phyloP scores from a whole-genome alignment of 2,329 filamentous ascomycete genomes.

The Aspergillus tanneri region DNA sequence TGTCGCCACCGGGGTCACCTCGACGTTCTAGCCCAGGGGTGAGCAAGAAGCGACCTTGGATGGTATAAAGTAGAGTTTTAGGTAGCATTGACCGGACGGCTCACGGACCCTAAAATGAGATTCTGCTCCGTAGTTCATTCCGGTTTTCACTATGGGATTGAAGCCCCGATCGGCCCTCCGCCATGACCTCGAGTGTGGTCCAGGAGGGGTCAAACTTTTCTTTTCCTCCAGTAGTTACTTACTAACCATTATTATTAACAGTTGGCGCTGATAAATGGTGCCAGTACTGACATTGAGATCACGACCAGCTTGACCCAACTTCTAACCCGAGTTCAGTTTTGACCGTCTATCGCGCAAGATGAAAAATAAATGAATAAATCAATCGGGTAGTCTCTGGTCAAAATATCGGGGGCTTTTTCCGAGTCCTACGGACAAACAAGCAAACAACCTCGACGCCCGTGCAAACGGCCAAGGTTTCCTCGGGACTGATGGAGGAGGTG shows the following conservation, averaged over 20 bases:
- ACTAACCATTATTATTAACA: no score
- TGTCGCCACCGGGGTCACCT: constrained; percentile 3
- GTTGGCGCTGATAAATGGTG: no score
- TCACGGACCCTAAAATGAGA: background rate
- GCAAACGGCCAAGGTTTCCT: no score
- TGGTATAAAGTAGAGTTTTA: background rate
- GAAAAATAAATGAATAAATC: no score
- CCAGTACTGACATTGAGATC: no score
- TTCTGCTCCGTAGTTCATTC: background rate
- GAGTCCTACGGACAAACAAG: background rate
- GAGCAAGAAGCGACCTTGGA: background rate
- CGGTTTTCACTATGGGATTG: background rate
- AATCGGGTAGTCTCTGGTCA: no score
- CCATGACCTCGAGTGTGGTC: background rate
- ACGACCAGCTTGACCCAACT: background rate
- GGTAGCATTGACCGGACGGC: background rate
- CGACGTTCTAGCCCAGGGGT: background rate
- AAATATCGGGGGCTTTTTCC: background rate
- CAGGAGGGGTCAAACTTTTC: background rate
- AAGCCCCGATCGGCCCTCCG: constrained; percentile 2
- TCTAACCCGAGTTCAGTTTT: background rate
- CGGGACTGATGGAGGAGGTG: no score
- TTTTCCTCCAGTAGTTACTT: background rate
- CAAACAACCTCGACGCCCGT: no score
- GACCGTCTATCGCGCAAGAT: constrained; percentile 11